phyloP scores from a whole-genome alignment of 768 basidiomycete species.

The Leccinum barrowsii region DNA sequence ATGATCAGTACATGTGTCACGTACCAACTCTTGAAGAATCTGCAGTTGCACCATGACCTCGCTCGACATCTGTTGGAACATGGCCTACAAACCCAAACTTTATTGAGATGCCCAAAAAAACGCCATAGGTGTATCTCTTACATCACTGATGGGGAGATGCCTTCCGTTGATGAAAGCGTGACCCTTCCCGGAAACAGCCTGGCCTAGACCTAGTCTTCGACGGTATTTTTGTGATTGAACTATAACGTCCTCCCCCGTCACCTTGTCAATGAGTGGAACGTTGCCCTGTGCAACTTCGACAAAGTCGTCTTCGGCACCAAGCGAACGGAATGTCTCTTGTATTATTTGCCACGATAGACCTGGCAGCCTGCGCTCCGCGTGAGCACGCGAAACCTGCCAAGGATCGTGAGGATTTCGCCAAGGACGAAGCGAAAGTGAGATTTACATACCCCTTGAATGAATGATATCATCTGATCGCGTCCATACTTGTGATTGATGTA shows the following conservation, averaged over 20 bases:
- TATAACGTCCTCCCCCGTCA: slow-evolving; percentile 31
- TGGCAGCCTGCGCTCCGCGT: slow-evolving; percentile 30
- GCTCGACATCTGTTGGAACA: slow-evolving; percentile 28
- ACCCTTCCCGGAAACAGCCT: slow-evolving; percentile 41
- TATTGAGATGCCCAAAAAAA: background rate
- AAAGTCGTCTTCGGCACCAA: slow-evolving; percentile 37
- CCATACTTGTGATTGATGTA: slow-evolving; percentile 65
- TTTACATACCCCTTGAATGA: slow-evolving; percentile 49
- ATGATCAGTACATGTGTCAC: slow-evolving; percentile 11
- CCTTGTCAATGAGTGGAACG: slow-evolving; percentile 25
- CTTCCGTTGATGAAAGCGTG: slow-evolving; percentile 91
- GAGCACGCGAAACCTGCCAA: slow-evolving; percentile 38
- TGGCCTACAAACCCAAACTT: slow-evolving; percentile 10
- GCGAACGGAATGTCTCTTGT: slow-evolving; percentile 35
- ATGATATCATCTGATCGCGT: slow-evolving; percentile 55
- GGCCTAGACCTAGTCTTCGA: slow-evolving; percentile 52
- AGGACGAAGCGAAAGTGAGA: background rate
- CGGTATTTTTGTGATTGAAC: slow-evolving; percentile 51
- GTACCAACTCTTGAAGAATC: slow-evolving; percentile 72
- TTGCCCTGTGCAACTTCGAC: slow-evolving; percentile 36
- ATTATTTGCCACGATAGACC: slow-evolving; percentile 44
- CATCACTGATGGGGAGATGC: slow-evolving; percentile 63
- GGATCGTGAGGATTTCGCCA: slow-evolving; percentile 1
- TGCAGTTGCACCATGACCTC: slow-evolving; percentile 59
- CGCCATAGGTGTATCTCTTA: slow-evolving; percentile 34